phyloP scores from a whole-genome alignment of 2,329 filamentous ascomycete species.

The Myriosclerotinia scirpicola region DNA sequence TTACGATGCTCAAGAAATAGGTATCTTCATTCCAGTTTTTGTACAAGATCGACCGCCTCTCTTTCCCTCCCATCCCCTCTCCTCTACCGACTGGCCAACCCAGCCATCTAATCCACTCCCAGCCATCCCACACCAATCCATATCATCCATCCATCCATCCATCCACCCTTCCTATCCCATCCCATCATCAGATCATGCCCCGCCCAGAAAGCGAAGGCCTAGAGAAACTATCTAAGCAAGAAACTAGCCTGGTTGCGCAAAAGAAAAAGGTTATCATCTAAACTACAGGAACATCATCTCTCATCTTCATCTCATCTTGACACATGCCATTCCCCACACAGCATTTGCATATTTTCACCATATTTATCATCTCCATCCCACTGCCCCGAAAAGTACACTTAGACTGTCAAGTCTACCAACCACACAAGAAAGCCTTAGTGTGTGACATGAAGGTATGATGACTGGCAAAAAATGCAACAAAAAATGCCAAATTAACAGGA shows the following conservation, averaged over 20 bases:
- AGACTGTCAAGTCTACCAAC: not conserved
- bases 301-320: constrained; percentile 12
- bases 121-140: not conserved
- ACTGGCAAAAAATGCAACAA: not conserved
- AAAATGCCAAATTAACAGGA: constrained; percentile 5
- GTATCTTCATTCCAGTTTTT: constrained; percentile 18
- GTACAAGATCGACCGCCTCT: constrained; percentile 1
- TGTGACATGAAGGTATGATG: constrained; percentile 6
- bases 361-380: not conserved
- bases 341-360: not conserved
- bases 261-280: constrained; percentile 7
- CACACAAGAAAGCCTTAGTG: not conserved
- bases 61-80: not conserved
- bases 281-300: constrained; percentile 17
- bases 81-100: not conserved
- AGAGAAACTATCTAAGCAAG: not conserved
- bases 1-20: constrained; percentile 5
- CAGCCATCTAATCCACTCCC: not conserved
- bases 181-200: not conserved
- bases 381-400: not conserved
- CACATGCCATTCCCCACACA: not conserved
- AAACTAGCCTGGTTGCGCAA: not conserved
- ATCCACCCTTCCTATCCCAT: too few relatives aligned
- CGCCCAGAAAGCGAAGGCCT: not conserved
- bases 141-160: not conserved